Percentiles rank a stretch among this genome's conserved stretches.
These are phyloP conservation scores for rapeseed (Brassica napus) DNA, from an alignment of 345 rosid species.

Conservation along the genomic window Da-Ae NC_063452.1:62727501-62728000, in stretches of 20 bases:
- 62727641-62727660: not conserved
- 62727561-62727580: conserved; percentile 14
- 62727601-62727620: conserved; percentile 16
- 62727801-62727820: conserved; percentile 66
- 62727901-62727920: conserved; percentile 71
- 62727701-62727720: conserved; percentile 25
- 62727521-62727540: not conserved
- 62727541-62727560: not conserved
- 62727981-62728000: conserved; percentile 80
- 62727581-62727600: conserved; percentile 8
- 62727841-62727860: conserved; percentile 65
- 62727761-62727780: conserved; percentile 5
- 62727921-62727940: conserved; percentile 78
- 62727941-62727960: conserved; percentile 70
- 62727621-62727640: not conserved
- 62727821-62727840: conserved; percentile 57
- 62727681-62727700: conserved; percentile 7
- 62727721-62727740: conserved; percentile 1
- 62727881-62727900: conserved; percentile 69
- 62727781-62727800: conserved; percentile 40
- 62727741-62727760: conserved; percentile 9
- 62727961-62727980: conserved; percentile 68
- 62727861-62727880: conserved; percentile 70
- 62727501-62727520: not conserved
- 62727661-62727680: conserved; percentile 23